phyloP scores from a whole-genome alignment of 1,284 basidiomycete genomes.

The Trametes sp. region DNA sequence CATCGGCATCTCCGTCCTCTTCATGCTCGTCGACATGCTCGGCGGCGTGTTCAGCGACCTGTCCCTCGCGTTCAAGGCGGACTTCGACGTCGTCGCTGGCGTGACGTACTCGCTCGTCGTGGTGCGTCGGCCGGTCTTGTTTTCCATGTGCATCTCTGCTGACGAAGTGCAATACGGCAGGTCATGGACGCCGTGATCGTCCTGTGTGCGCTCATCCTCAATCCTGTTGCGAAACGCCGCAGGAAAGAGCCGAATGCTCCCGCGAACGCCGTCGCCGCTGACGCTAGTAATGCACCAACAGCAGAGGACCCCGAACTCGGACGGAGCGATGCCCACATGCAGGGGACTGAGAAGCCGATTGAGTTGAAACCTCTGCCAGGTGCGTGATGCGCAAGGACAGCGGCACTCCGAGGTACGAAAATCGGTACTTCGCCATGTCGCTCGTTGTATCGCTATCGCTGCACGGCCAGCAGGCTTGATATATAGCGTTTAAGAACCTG shows the following conservation, averaged over 20 bases:
- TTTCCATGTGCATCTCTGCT: not conserved
- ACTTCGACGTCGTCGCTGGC: constrained; percentile 73
- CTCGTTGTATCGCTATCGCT: no score
- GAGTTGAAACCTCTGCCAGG: no score
- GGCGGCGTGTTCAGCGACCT: constrained; percentile 79
- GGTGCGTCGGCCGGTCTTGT: constrained; percentile 45
- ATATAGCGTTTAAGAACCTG: no score
- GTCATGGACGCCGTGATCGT: constrained; percentile 68
- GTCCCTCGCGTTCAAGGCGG: constrained; percentile 72
- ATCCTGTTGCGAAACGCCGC: constrained; percentile 50
- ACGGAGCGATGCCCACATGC: no score
- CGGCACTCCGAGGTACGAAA: no score
- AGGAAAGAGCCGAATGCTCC: constrained; percentile 15
- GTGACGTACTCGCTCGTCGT: constrained; percentile 69
- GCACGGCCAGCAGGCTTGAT: no score
- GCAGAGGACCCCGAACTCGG: no score
- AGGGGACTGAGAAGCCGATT: no score
- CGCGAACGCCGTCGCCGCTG: not conserved
- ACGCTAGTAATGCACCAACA: no score
- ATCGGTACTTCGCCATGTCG: no score
- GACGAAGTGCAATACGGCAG: constrained; percentile 38
- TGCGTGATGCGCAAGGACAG: no score
- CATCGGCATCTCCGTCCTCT: constrained; percentile 73
- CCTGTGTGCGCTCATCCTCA: constrained; percentile 65
- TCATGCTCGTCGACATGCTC: constrained; percentile 75